phyloP scores from a whole-genome alignment of 495 filamentous ascomycete species.

The Collariella sp. region DNA sequence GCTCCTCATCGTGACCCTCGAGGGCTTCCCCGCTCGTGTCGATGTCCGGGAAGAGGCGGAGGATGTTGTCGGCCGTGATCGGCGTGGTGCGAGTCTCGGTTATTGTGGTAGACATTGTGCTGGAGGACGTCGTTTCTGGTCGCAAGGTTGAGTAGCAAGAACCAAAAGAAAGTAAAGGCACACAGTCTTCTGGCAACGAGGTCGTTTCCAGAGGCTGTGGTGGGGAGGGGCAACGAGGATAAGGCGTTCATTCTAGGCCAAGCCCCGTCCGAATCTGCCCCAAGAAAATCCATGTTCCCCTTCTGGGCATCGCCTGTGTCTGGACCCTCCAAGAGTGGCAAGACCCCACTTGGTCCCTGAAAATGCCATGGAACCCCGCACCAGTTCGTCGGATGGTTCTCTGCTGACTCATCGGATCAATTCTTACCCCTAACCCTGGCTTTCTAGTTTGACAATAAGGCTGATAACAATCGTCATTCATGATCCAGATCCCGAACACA shows the following conservation, averaged over 20 bases:
- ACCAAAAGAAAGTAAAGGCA: not conserved
- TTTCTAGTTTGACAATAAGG: too few relatives aligned
- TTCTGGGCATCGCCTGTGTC: not conserved
- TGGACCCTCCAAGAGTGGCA: not conserved
- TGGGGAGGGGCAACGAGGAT: not conserved
- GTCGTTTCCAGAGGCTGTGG: not conserved
- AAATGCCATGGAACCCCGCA: not conserved
- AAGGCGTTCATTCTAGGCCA: not conserved
- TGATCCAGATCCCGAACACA: not conserved
- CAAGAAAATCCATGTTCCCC: not conserved
- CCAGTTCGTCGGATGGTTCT: not conserved
- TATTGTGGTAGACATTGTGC: slow-evolving; percentile 31
- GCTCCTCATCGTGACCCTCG: slow-evolving; percentile 91
- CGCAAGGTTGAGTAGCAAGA: not conserved
- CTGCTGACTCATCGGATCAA: too few relatives aligned
- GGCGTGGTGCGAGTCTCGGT: slow-evolving; percentile 34
- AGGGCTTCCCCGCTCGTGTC: slow-evolving; percentile 72
- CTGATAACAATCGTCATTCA: too few relatives aligned
- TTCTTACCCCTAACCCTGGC: too few relatives aligned
- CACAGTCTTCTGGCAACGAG: not conserved
- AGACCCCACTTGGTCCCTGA: not conserved
- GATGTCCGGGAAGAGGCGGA: slow-evolving; percentile 89
- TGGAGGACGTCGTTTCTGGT: not conserved
- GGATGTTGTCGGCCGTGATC: slow-evolving; percentile 79
- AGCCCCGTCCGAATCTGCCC: not conserved